Evolutionary conservation across 1,284 basidiomycete species (phyloP), one percentile per base, ranked within the genome.

Genomic region (Cryptococcus sp.): DNA sequence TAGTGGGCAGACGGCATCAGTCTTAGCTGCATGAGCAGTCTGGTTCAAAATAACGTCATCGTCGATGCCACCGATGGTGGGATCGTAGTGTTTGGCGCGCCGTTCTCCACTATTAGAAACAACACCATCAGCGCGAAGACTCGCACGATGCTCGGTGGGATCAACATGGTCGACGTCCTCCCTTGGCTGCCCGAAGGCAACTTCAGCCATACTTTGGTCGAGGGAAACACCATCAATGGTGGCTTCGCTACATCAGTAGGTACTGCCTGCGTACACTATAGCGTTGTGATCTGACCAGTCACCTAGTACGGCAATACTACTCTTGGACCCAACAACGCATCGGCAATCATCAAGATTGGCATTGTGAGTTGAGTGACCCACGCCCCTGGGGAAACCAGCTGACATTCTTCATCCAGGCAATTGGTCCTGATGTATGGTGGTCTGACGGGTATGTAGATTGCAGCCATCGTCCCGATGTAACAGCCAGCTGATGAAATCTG

Each of bases 1-100:
- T 41, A 74, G 69, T 92, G 90, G 91, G 88, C 91, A 3, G 90
- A 93, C 68, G 91, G 90, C 2, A 89, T 93, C 69, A 90, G 88
- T 64, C 74, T 92, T 56, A 86, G 85, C 53, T 93, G 91, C 75
- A 79, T 78, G 57, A 84, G 86, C 66, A 84, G 84, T 61, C 64
- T 84, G 41, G 83, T 93, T 39, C 83, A 83, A 54, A 86, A 88
- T 67, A 93, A 93, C 74, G 82, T 85, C 75, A 81, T 93, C 54
- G 82, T 84, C 17, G 76, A 76, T 56, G 74, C 90, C 4, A 92
- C 91, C 1, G 91, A 93, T 70, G 73, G 73, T 44, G 64, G 87
- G 2, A 88, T 91, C 54, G 91, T 92, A 1, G 67, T 93, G 3
- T 93, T 93, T 68, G 90, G 90, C n/a, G 80, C 89, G 1, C 89